Evolutionary conservation across 352 stramenopile species (phyloP).

Genomic region (Pythium phragmitis): DNA sequence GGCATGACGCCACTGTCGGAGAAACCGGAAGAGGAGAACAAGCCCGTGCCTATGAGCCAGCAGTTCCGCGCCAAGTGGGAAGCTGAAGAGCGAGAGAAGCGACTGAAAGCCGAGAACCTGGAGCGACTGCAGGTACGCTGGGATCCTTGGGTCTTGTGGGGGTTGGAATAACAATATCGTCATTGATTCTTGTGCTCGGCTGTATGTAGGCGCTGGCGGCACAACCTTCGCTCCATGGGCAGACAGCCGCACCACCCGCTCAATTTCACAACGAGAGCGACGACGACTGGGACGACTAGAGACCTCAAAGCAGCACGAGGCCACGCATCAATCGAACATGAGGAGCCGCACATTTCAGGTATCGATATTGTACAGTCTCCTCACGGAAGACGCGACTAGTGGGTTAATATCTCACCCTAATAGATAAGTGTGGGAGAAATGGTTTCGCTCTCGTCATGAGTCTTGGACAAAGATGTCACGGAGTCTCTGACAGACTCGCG

Average conservation of each 20-base stretch:
- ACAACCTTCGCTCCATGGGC: slow-evolving; percentile 74
- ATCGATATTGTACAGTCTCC: slow-evolving; percentile 24
- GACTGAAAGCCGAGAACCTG: slow-evolving; percentile 59
- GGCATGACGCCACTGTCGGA: slow-evolving; percentile 68
- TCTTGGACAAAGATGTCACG: slow-evolving; percentile 31
- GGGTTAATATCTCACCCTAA: slow-evolving; percentile 5
- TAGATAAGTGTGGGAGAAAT: slow-evolving; percentile 18
- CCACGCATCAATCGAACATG: not conserved
- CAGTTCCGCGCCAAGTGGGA: slow-evolving; percentile 63
- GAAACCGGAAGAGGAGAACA: slow-evolving; percentile 45
- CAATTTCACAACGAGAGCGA: slow-evolving; percentile 49
- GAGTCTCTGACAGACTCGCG: slow-evolving; percentile 48
- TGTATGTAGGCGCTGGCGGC: slow-evolving; percentile 45
- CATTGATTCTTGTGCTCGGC: not conserved
- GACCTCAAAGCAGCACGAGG: not conserved
- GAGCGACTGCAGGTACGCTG: slow-evolving; percentile 57
- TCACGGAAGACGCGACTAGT: slow-evolving; percentile 11
- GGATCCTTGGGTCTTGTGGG: not conserved
- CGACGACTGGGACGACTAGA: slow-evolving; percentile 83
- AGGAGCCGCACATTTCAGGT: not conserved
- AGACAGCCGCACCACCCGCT: slow-evolving; percentile 2
- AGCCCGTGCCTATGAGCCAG: slow-evolving; percentile 41
- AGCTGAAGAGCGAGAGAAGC: slow-evolving; percentile 65
- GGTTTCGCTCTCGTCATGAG: not conserved
- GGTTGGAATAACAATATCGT: not conserved